Evolutionary conservation across 345 rosid species (phyloP), one percentile per base, ranked within the genome.

Genomic region (Eucalyptus fibrosa): DNA sequence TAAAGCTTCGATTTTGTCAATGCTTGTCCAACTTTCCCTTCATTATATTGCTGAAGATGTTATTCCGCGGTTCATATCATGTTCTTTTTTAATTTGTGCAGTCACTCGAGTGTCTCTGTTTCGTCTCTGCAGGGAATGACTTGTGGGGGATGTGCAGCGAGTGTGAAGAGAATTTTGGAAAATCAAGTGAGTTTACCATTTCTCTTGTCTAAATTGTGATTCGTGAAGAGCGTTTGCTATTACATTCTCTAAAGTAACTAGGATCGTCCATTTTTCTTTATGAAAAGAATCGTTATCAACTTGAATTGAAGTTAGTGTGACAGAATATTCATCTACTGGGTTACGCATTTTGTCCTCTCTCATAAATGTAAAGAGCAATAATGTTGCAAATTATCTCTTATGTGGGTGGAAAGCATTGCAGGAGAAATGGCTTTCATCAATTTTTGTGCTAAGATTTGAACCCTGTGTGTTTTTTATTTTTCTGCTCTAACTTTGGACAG

Each of bases 101-200:
- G 80, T n/a, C 37, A 8, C 67, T 81, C 51, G 86, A 44, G 21
- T 42, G 17, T 85, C 62, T 23, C 82, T 42, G 87, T 85, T 83
- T 11, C 67, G 50, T 42, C 45, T 12, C 89, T 89, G 87, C 86
- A 97, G 99, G 99, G 99, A 91, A 98, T 98, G 99, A 93, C 96
- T 4, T 98, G 99, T 88, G 99, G 99, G n/a, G 99, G 99, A 88
- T 98, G 99, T 89, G 99, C 98, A 13, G 96, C 99, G 10, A 98
- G 98, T 90, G 99, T 98, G 87, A 98, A 97, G 93, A 96, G 94
- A 91, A 98, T 98, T 86, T 93, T 98, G 45, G 98, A 98, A 94
- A 95, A 93, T 91, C 99, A 97, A 95, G 99, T 97, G 90, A 93
- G 94, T 89, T 55, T 34, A 49, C 69, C 89, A 51, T 17, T 87